Conservation (phyloP, 2,329 filamentous ascomycete species). For the Ophidiomyces ophidiicola region DNA sequence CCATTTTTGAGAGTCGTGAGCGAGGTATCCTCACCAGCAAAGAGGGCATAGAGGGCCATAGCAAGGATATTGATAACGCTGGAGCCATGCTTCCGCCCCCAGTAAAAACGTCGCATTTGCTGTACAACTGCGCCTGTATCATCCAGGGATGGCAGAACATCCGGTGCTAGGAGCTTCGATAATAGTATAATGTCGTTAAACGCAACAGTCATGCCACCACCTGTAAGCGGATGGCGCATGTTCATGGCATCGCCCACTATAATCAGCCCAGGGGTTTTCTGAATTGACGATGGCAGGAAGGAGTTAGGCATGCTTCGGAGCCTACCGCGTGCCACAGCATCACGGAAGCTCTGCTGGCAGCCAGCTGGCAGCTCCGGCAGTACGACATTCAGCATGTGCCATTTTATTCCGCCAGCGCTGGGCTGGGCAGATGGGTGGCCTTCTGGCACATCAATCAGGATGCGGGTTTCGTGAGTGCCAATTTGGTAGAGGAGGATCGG, state of each 20-base stretch:
- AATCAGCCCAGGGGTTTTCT: slow-evolving; percentile 58
- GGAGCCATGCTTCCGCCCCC: slow-evolving; percentile 68
- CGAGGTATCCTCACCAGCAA: slow-evolving; percentile 59
- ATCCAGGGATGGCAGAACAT: slow-evolving; percentile 54
- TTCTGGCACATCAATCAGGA: slow-evolving; percentile 75
- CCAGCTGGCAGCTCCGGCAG: slow-evolving; percentile 62
- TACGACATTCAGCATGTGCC: slow-evolving; percentile 67
- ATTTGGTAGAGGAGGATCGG: slow-evolving; percentile 95
- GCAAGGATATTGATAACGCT: slow-evolving; percentile 96
- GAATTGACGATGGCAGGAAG: slow-evolving; percentile 71
- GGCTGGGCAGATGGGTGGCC: slow-evolving; percentile 60
- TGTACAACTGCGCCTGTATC: slow-evolving; percentile 53
- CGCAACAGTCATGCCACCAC: slow-evolving; percentile 95
- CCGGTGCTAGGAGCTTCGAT: slow-evolving; percentile 58
- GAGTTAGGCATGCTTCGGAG: slow-evolving; percentile 93
- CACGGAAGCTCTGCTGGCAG: slow-evolving; percentile 60
- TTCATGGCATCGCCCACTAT: slow-evolving; percentile 92
- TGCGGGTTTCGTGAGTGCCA: slow-evolving; percentile 83
- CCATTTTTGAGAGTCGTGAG: slow-evolving; percentile 72
- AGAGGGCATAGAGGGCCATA: slow-evolving; percentile 80
- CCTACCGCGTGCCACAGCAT: slow-evolving; percentile 64
- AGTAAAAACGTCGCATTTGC: slow-evolving; percentile 70
- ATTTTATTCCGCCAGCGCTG: slow-evolving; percentile 68
- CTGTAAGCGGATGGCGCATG: slow-evolving; percentile 97
- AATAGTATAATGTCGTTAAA: slow-evolving; percentile 83